Conservation (phyloP, 164 flowering plant species). For the Magnolia sinica region DNA sequence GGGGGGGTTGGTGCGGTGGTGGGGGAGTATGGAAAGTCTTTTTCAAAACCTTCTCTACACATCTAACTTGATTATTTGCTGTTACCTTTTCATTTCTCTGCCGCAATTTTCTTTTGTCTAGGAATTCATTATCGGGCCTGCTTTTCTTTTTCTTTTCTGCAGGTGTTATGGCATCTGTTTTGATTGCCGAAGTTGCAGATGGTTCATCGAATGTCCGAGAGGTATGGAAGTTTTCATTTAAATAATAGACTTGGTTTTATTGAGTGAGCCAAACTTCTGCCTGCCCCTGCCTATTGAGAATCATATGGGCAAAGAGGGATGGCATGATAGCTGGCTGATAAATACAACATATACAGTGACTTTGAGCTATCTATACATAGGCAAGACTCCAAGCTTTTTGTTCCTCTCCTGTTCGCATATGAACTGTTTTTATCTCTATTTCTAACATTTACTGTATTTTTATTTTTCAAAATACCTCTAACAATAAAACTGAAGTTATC, state of each 20-base stretch:
- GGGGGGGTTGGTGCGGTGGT: too few relatives aligned
- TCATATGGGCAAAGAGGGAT: background rate
- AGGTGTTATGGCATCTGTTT: conserved; percentile 52
- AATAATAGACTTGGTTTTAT: conserved; percentile 19
- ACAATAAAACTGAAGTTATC: background rate
- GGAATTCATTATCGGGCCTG: background rate
- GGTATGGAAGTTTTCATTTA: conserved; percentile 81
- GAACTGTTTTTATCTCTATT: background rate
- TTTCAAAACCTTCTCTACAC: too few relatives aligned
- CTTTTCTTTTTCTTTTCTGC: conserved; percentile 13
- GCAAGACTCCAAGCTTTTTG: background rate
- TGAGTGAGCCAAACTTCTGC: background rate
- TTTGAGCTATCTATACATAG: background rate
- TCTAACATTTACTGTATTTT: background rate
- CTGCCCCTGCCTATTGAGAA: background rate
- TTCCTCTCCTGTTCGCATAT: background rate
- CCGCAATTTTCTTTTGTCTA: background rate
- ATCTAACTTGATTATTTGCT: too few relatives aligned
- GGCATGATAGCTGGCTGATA: too few relatives aligned
- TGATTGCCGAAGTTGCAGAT: conserved; percentile 79
- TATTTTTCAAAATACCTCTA: background rate
- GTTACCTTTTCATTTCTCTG: background rate
- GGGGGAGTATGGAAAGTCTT: too few relatives aligned
- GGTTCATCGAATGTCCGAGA: conserved; percentile 94
- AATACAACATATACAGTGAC: background rate